Percentiles rank a stretch among this genome's conserved stretches.
phyloP scores from a whole-genome alignment of 2,329 filamentous ascomycete genomes.

The Decorospora gaudefroyi region DNA sequence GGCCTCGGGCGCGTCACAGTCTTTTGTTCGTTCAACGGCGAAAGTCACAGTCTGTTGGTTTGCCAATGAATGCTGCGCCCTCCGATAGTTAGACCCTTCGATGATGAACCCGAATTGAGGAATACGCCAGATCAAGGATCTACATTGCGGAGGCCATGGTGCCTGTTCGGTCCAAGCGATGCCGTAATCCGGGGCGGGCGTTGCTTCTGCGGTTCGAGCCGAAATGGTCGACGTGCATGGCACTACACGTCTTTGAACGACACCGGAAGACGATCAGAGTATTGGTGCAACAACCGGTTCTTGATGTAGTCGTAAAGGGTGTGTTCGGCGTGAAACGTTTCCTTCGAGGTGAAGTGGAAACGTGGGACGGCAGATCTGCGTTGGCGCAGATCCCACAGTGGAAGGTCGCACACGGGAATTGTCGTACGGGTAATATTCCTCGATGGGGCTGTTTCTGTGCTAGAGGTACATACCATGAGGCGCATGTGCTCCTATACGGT shows the following conservation, averaged over 20 bases:
- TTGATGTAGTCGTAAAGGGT: slow-evolving; percentile 1
- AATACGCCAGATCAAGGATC: neutral
- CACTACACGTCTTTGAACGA: slow-evolving; percentile 2
- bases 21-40: too few relatives aligned
- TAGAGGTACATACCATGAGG: neutral
- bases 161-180: too few relatives aligned
- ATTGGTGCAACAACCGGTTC: slow-evolving; percentile 14
- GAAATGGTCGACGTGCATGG: slow-evolving; percentile 1
- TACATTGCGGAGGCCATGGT: neutral
- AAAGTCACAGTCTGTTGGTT: too few relatives aligned
- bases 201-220: slow-evolving; percentile 1
- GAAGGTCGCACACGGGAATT: slow-evolving; percentile 8
- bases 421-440: slow-evolving; percentile 1
- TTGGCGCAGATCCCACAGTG: slow-evolving; percentile 5
- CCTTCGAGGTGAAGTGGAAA: slow-evolving; percentile 4
- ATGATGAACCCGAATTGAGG: too few relatives aligned
- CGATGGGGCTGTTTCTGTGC: neutral
- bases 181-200: too few relatives aligned
- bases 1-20: too few relatives aligned
- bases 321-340: slow-evolving; percentile 1
- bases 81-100: too few relatives aligned
- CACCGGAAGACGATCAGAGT: slow-evolving; percentile 1
- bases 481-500: too few relatives aligned
- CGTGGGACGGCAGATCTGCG: slow-evolving; percentile 14
- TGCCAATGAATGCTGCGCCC: too few relatives aligned